Percentiles rank a stretch among this genome's conserved stretches.
Conservation (phyloP, 192 early-diverging fungal species). For the Blastocladiella britannica region DNA sequence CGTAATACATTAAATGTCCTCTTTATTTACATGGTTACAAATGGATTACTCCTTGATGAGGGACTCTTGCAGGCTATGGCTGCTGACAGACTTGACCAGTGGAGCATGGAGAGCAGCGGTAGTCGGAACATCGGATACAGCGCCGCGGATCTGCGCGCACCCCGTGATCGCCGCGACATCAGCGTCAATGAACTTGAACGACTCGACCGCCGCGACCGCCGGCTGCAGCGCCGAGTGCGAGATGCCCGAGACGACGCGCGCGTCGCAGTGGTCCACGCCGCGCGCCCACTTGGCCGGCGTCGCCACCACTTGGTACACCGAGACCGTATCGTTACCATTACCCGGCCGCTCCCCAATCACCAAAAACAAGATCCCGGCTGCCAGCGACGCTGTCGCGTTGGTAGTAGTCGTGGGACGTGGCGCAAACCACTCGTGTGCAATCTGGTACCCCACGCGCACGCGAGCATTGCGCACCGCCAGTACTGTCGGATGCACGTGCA, state of each 20-base stretch:
- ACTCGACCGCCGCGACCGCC: background rate
- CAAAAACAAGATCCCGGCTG: background rate
- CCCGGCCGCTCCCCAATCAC: conserved; percentile 2
- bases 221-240: background rate
- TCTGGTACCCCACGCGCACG: background rate
- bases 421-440: background rate
- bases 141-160: no score
- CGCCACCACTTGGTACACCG: background rate
- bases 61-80: no score
- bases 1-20: no score
- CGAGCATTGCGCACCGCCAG: background rate
- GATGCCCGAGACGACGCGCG: background rate
- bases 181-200: background rate
- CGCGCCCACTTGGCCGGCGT: background rate
- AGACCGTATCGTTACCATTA: background rate
- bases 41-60: no score
- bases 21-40: no score
- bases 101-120: no score
- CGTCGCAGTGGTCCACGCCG: background rate
- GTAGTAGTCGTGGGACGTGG: background rate
- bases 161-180: no score
- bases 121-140: no score
- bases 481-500: background rate
- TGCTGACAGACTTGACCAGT: no score
- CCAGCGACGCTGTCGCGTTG: background rate